Evolutionary conservation across 495 filamentous ascomycete species (phyloP), one percentile per base, ranked within the genome.

Genomic region (Podospora pseudoanserina): DNA sequence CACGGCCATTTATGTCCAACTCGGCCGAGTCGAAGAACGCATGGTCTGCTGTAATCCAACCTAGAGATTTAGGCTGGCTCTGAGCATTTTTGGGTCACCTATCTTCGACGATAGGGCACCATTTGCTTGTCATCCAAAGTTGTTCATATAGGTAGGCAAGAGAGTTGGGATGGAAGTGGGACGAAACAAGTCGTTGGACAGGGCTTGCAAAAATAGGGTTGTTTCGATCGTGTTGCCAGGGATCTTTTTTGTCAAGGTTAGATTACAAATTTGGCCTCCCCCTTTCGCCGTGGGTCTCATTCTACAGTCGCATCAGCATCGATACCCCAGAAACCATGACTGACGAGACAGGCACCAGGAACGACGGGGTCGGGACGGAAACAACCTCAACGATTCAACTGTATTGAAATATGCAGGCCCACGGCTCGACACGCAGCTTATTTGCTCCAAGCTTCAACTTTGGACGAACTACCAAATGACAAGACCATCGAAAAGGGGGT

Each of bases 221-320:
- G 69, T 71, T 71, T 71, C 69, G 63, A 39, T 59, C 58, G 28
- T n/a, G 65, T 71, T 68, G 62, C 62, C 32, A 16, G 18, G 69
- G 62, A 65, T 23, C 56, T 67, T 26, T n/a, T 11, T 49, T 49
- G 39, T 49, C 39, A 49, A 49, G 39, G 39, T 49, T 49, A 49
- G 9, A 49, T 49, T 49, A 16, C 39, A 49, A 49, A 49, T 49
- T 49, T 49, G 39, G 39, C 39, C 39, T 49, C 39, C 39, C 13
- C 7, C 39, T 49, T 49, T 49, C 39, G 15, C 39, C 9, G 39
- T 49, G 39, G 39, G 9, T 49, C 0, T 49, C 39, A 49, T 11
- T n/a, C 1, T n/a, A 32, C 16, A 5, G n/a, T 53, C 5, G 18
- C 54, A 57, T 18, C 4, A 58, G 18, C 55, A 58, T 20, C 55